phyloP scores from a whole-genome alignment of 228 moss, liverwort and hornwort species.

The Sphagnum magellanicum region DNA sequence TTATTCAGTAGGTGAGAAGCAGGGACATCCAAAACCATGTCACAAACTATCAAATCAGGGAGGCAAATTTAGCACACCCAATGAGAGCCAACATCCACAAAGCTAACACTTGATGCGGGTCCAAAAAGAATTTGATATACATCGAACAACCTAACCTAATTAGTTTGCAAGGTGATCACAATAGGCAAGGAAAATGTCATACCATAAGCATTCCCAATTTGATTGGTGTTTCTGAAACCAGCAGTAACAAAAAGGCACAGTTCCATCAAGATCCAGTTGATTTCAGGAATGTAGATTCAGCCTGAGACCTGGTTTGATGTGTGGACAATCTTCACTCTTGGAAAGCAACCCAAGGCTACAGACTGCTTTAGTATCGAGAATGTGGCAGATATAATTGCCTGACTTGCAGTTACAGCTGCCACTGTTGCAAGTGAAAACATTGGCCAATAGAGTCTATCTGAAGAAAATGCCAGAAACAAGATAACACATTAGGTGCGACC shows the following conservation, averaged over 20 bases:
- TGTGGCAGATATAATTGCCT: conserved; percentile 95
- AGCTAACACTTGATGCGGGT: too few species aligned
- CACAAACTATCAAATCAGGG: too few species aligned
- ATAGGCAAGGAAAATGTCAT: background rate
- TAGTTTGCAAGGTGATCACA: too few species aligned
- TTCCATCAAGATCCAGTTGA: conserved; percentile 91
- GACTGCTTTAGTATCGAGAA: conserved; percentile 86
- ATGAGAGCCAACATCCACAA: too few species aligned
- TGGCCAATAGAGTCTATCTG: conserved; percentile 77
- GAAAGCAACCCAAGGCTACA: conserved; percentile 78
- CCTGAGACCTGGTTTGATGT: conserved; percentile 61
- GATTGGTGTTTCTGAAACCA: conserved; percentile 64
- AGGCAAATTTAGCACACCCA: too few species aligned
- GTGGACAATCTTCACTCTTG: conserved; percentile 82
- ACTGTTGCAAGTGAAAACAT: conserved; percentile 76
- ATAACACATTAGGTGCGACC: too few species aligned
- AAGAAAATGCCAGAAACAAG: background rate
- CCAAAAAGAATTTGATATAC: too few species aligned
- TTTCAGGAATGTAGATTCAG: conserved; percentile 81
- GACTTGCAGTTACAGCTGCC: conserved; percentile 82
- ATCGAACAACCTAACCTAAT: too few species aligned
- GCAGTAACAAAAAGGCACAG: conserved; percentile 74
- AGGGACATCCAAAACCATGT: background rate
- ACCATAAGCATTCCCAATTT: conserved; percentile 95
- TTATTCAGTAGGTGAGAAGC: background rate